phyloP scores from a whole-genome alignment of 2,329 filamentous ascomycete genomes.

The Phialemoniopsis sp. region DNA sequence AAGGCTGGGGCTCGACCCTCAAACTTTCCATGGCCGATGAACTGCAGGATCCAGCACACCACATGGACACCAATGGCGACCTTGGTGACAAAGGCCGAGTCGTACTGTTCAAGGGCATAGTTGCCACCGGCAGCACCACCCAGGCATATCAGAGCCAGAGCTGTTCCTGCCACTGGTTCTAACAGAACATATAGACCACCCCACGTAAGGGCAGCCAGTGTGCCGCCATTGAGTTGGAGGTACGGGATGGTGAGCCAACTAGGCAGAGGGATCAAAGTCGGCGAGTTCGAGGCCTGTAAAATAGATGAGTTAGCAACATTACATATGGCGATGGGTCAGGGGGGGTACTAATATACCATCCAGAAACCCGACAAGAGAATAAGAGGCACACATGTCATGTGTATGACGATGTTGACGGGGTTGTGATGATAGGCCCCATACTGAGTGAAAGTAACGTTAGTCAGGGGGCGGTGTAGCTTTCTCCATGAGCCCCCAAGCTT shows the following conservation, averaged over 20 bases:
- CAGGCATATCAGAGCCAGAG: constrained; percentile 73
- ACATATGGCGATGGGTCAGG: constrained; percentile 2
- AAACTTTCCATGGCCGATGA: constrained; percentile 85
- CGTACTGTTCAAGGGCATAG: constrained; percentile 57
- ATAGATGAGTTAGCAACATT: constrained; percentile 3
- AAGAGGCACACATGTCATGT: constrained; percentile 74
- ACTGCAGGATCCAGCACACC: constrained; percentile 81
- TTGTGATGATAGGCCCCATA: constrained; percentile 84
- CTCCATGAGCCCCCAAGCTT: constrained; percentile 3
- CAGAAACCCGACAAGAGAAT: constrained; percentile 69
- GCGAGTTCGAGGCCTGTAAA: constrained; percentile 55
- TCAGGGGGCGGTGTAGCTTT: constrained; percentile 1
- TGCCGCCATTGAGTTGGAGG: constrained; percentile 63
- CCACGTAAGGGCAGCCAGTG: constrained; percentile 63
- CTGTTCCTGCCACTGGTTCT: constrained; percentile 84
- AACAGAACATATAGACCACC: constrained; percentile 82
- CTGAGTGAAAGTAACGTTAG: constrained; percentile 34
- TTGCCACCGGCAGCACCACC: constrained; percentile 72
- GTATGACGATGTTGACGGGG: constrained; percentile 71
- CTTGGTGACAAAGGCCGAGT: constrained; percentile 44
- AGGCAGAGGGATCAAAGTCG: constrained; percentile 60
- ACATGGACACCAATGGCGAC: constrained; percentile 65
- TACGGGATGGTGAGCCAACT: constrained; percentile 64
- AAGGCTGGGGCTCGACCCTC: constrained; percentile 86
- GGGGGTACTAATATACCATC: constrained; percentile 46